A percentile compares a stretch with the other conserved stretches of the same genome.
phyloP scores from a whole-genome alignment of 352 stramenopile genomes.

The Chrysophaeum taylorii region DNA sequence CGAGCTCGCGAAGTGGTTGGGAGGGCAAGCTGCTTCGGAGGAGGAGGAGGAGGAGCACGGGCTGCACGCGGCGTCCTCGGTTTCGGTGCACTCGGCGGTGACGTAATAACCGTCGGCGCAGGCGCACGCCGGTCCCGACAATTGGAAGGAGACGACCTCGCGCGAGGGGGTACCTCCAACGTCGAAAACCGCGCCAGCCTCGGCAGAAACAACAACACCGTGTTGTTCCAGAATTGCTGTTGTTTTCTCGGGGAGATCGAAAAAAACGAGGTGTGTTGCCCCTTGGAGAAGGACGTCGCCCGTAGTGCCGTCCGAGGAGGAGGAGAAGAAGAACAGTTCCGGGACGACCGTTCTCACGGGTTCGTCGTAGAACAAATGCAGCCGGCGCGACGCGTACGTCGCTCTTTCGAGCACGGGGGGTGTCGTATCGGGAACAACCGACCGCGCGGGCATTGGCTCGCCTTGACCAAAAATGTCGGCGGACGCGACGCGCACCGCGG shows the following conservation, averaged over 20 bases:
- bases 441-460: not conserved
- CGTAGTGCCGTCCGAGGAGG: too few relatives aligned
- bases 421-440: not conserved
- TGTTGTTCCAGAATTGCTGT: not conserved
- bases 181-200: not conserved
- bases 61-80: not conserved
- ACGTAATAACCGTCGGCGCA: not conserved
- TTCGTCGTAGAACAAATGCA: not conserved
- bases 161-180: not conserved
- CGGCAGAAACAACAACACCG: not conserved
- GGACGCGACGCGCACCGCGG: not conserved
- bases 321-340: too few relatives aligned
- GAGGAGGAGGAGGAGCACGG: not conserved
- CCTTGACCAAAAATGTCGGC: not conserved
- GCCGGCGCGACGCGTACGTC: not conserved
- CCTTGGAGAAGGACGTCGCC: too few relatives aligned
- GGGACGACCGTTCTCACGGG: not conserved
- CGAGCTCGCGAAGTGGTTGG: not conserved
- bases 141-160: not conserved
- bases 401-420: not conserved
- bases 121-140: not conserved
- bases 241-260: not conserved
- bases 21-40: not conserved
- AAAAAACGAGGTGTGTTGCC: too few relatives aligned
- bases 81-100: not conserved